Percentiles rank a stretch among this genome's conserved stretches.
phyloP scores from a whole-genome alignment of 2,329 filamentous ascomycete genomes.

The Fusarium compactum region DNA sequence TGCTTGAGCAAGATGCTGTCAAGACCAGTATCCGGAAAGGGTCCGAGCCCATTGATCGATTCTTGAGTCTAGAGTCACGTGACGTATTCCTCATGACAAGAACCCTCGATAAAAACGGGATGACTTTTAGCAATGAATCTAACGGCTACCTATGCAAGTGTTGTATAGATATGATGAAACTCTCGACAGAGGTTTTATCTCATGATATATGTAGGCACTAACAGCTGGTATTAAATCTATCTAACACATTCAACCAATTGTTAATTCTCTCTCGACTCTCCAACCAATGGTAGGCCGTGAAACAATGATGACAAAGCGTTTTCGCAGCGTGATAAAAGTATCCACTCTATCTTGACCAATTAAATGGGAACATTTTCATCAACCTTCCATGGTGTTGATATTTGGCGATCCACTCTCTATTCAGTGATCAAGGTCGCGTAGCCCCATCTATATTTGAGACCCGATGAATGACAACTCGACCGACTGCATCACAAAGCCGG shows the following conservation, averaged over 20 bases:
- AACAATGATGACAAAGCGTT: not conserved
- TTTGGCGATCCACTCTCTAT: not conserved
- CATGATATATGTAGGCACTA: rapidly evolving
- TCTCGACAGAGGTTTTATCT: too few relatives aligned
- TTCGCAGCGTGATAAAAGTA: rapidly evolving
- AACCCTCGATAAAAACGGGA: too few relatives aligned
- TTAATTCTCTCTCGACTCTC: not conserved
- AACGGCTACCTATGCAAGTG: too few relatives aligned
- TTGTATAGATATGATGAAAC: too few relatives aligned
- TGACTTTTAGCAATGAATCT: too few relatives aligned
- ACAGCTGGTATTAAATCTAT: not conserved
- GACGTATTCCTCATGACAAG: too few relatives aligned
- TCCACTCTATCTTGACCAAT: not conserved
- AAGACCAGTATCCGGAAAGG: too few relatives aligned
- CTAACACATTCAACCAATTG: not conserved
- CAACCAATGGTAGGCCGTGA: not conserved
- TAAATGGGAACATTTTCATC: rapidly evolving
- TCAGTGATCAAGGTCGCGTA: not conserved
- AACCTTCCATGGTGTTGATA: not conserved
- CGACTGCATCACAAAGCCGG: not conserved
- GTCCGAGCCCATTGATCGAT: not conserved
- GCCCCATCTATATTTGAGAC: not conserved
- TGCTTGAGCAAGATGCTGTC: too few relatives aligned
- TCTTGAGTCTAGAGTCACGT: rapidly evolving
- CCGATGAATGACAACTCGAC: not conserved